Evolutionary conservation across 2,329 filamentous ascomycete species (phyloP).

Genomic region (Zymoseptoria passerinii): DNA sequence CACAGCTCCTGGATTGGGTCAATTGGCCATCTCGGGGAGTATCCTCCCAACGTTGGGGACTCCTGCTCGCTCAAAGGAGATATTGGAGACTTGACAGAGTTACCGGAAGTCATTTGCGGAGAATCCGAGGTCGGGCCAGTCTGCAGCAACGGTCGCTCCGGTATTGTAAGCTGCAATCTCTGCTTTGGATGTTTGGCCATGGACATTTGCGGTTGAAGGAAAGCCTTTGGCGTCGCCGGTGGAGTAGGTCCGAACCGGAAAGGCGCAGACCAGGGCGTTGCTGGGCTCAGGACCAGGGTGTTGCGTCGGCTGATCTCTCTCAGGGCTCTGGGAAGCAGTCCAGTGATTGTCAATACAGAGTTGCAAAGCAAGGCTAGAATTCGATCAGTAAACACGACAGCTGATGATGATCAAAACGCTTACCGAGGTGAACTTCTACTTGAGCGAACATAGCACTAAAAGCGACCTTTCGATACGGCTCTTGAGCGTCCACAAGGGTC

Average conservation of each 20-base stretch:
- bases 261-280: not conserved
- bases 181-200: not conserved
- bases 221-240: not conserved
- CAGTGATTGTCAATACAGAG: constrained; percentile 11
- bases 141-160: not conserved
- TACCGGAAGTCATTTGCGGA: not conserved
- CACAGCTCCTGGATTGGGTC: not conserved
- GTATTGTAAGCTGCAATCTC: not conserved
- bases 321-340: constrained; percentile 6
- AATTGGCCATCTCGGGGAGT: not conserved
- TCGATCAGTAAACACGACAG: not conserved
- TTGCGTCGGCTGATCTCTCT: constrained; percentile 1
- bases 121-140: not conserved
- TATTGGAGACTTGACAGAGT: not conserved
- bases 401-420: not conserved
- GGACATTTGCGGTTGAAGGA: not conserved
- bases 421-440: constrained; percentile 9
- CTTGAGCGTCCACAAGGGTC: constrained; percentile 3
- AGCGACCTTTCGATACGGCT: constrained; percentile 7
- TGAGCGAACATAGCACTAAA: constrained; percentile 7
- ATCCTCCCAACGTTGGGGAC: not conserved
- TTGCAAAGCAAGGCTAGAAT: constrained; percentile 8
- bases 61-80: not conserved
- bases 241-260: not conserved
- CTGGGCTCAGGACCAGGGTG: not conserved